phyloP scores from a whole-genome alignment of 2,329 filamentous ascomycete genomes.

The Epichloe amarillans region DNA sequence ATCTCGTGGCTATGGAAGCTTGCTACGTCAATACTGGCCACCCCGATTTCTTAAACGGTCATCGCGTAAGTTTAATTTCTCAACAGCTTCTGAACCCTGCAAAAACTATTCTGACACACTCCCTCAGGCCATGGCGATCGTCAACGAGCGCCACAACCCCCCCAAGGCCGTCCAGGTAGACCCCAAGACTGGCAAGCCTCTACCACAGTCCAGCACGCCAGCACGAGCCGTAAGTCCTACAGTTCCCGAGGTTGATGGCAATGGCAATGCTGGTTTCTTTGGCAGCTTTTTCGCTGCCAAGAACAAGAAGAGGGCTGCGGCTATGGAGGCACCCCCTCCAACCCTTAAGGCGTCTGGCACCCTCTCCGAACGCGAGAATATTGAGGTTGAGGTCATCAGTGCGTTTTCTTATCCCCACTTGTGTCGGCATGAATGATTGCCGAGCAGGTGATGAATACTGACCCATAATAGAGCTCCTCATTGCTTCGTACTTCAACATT shows the following conservation, averaged over 20 bases:
- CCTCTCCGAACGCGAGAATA: conserved; percentile 82
- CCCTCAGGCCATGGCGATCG: conserved; percentile 77
- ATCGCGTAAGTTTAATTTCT: conserved; percentile 45
- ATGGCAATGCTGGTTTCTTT: conserved; percentile 70
- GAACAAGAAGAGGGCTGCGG: conserved; percentile 99
- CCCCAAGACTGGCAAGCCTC: conserved; percentile 94
- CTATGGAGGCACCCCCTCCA: conserved; percentile 95
- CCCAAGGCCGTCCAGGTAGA: conserved; percentile 84
- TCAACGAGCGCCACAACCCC: conserved; percentile 79
- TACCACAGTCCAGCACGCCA: conserved; percentile 53
- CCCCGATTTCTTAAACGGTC: conserved; percentile 93
- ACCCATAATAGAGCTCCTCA: conserved; percentile 60
- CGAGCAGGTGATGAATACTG: background rate
- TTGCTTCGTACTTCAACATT: conserved; percentile 96
- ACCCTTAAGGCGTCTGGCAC: conserved; percentile 90
- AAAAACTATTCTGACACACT: background rate
- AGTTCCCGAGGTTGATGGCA: conserved; percentile 35
- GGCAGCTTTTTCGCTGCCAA: conserved; percentile 97
- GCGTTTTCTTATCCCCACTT: conserved; percentile 25
- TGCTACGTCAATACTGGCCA: conserved; percentile 98
- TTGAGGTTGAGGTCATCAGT: conserved; percentile 98
- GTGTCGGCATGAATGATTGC: background rate
- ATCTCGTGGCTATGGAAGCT: conserved; percentile 88
- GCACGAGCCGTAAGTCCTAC: conserved; percentile 66
- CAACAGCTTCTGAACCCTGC: too few relatives aligned